Evolutionary conservation across 2,329 filamentous ascomycete species (phyloP).

Genomic region (Colletotrichum truncatum): DNA sequence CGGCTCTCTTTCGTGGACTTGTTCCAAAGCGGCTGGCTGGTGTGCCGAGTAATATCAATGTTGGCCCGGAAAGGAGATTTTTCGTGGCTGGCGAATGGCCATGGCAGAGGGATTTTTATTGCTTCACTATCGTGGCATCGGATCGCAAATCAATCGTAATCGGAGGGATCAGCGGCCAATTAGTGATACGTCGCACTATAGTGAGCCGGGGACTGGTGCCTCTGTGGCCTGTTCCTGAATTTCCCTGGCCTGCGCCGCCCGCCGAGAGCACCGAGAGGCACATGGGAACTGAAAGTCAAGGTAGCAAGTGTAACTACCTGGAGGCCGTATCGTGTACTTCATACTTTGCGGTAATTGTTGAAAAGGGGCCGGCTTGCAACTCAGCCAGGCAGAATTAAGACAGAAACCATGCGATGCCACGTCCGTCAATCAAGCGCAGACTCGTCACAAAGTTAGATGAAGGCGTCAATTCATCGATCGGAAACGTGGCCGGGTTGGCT

Average conservation of each 20-base stretch:
- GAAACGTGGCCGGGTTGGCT: background rate
- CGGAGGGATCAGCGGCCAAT: slow-evolving; percentile 13
- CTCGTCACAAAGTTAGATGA: slow-evolving; percentile 13
- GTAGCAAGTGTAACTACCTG: background rate
- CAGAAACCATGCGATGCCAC: slow-evolving; percentile 2
- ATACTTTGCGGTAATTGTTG: slow-evolving; percentile 5
- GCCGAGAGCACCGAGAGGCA: slow-evolving; percentile 15
- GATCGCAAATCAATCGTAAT: slow-evolving; percentile 22
- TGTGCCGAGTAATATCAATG: background rate
- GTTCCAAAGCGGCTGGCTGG: background rate
- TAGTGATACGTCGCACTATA: slow-evolving; percentile 7
- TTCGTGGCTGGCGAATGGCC: background rate
- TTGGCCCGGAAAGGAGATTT: slow-evolving; percentile 8
- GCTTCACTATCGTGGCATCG: slow-evolving; percentile 17
- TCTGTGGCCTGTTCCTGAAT: slow-evolving; percentile 28
- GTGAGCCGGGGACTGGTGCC: background rate
- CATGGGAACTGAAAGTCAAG: background rate
- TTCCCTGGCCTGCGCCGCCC: slow-evolving; percentile 8
- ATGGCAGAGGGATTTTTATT: slow-evolving; percentile 20
- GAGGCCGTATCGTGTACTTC: background rate
- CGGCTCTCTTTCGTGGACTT: background rate
- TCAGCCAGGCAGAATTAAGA: background rate
- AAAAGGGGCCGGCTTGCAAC: slow-evolving; percentile 5
- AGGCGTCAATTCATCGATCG: background rate
- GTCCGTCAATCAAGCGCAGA: slow-evolving; percentile 10